Evolutionary conservation across 768 basidiomycete genomes (phyloP).

Genomic region (Vishniacozyma victoriae): DNA sequence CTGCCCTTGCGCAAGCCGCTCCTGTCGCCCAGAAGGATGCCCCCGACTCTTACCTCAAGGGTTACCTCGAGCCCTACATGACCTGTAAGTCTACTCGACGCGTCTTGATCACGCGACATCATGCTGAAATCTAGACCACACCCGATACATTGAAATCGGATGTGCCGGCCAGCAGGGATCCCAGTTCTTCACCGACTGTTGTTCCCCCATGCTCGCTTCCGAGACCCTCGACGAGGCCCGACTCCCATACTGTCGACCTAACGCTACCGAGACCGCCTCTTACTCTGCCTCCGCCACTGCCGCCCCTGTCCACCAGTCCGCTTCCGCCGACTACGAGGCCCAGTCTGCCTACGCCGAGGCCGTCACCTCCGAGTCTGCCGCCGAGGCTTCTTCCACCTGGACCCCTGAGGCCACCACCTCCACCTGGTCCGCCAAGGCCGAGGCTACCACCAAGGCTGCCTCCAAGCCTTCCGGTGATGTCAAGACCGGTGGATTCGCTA

Average conservation of each 20-base stretch:
- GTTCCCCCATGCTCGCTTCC: slow-evolving; percentile 63
- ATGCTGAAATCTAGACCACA: slow-evolving; percentile 50
- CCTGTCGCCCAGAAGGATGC: slow-evolving; percentile 20
- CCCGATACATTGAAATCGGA: slow-evolving; percentile 58
- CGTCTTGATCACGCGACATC: background rate
- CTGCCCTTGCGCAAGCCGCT: slow-evolving; percentile 22
- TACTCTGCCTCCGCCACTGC: slow-evolving; percentile 23
- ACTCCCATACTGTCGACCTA: slow-evolving; percentile 56
- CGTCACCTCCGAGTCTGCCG: slow-evolving; percentile 9
- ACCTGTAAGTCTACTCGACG: slow-evolving; percentile 27
- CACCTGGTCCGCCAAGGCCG: slow-evolving; percentile 11
- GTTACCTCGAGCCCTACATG: slow-evolving; percentile 45
- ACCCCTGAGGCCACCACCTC: slow-evolving; percentile 14
- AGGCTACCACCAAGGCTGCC: slow-evolving; percentile 20
- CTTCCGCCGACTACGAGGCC: slow-evolving; percentile 18
- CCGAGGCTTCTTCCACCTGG: slow-evolving; percentile 7
- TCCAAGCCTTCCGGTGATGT: slow-evolving; percentile 18
- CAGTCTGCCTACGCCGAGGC: slow-evolving; percentile 13
- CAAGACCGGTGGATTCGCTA: slow-evolving; percentile 48
- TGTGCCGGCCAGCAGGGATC: slow-evolving; percentile 52
- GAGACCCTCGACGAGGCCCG: slow-evolving; percentile 53
- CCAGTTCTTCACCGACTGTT: slow-evolving; percentile 59
- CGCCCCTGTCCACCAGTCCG: slow-evolving; percentile 19
- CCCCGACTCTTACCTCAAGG: slow-evolving; percentile 33
- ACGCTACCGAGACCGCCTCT: slow-evolving; percentile 27